Conservation (phyloP, 768 basidiomycete genomes). For the Mycena filopes region DNA sequence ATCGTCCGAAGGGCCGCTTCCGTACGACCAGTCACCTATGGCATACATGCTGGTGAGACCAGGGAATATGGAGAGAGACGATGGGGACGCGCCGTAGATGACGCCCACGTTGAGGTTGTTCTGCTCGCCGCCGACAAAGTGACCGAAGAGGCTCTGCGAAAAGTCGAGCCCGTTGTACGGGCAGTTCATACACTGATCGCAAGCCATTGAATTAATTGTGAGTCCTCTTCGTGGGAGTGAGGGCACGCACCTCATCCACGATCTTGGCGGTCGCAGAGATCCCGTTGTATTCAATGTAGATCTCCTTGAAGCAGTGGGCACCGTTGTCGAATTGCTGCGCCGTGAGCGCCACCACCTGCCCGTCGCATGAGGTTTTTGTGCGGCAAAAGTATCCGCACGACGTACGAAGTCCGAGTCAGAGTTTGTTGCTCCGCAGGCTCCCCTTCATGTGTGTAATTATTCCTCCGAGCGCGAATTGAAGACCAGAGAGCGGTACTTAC, state of each 20-base stretch:
- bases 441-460: neutral
- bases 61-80: neutral
- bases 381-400: neutral
- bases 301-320: conserved; percentile 46
- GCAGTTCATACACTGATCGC: conserved; percentile 47
- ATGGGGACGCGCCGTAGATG: conserved; percentile 13
- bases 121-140: conserved; percentile 42
- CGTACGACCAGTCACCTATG: conserved; percentile 10
- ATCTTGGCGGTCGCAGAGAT: conserved; percentile 45
- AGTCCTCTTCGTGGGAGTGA: neutral
- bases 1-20: neutral
- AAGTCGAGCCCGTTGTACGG: conserved; percentile 47
- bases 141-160: conserved; percentile 48
- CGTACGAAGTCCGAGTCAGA: conserved; percentile 18
- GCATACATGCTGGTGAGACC: too few species aligned
- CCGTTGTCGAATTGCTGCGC: conserved; percentile 39
- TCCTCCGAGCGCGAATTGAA: too few species aligned
- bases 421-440: conserved; percentile 16
- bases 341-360: conserved; percentile 24
- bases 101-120: conserved; percentile 12
- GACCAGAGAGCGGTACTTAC: neutral
- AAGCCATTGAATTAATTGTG: neutral
- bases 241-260: conserved; percentile 41
- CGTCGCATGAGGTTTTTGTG: neutral
- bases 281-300: conserved; percentile 47